phyloP scores from a whole-genome alignment of 83 land plant genomes.

The Picea abies region DNA sequence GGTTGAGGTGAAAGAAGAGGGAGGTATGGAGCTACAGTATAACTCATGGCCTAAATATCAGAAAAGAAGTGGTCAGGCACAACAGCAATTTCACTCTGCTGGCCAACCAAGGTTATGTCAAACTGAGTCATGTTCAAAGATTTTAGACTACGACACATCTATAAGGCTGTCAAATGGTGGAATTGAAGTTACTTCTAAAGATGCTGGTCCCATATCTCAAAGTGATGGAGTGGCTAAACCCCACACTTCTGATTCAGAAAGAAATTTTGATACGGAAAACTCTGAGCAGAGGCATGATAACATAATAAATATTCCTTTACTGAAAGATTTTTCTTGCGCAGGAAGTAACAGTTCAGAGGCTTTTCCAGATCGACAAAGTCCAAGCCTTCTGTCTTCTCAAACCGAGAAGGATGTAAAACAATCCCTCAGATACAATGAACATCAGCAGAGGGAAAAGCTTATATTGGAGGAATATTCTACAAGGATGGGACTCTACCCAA shows the following conservation, averaged over 20 bases:
- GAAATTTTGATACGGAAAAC: too few relatives aligned
- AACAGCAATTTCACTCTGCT: constrained; percentile 6
- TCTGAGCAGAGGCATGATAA: too few relatives aligned
- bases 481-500: too few relatives aligned
- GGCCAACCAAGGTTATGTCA: not conserved
- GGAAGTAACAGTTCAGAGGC: too few relatives aligned
- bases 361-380: too few relatives aligned
- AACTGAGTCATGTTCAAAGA: constrained; percentile 2
- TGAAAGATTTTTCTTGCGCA: not conserved
- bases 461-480: too few relatives aligned
- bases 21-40: not conserved
- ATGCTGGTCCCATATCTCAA: not conserved
- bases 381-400: too few relatives aligned
- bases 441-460: too few relatives aligned
- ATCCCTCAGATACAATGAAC: too few relatives aligned
- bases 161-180: too few relatives aligned
- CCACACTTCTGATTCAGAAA: too few relatives aligned
- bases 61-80: not conserved
- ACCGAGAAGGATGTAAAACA: too few relatives aligned
- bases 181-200: not conserved
- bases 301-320: not conserved
- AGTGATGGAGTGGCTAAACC: not conserved
- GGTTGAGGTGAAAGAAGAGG: not conserved
- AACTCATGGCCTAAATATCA: constrained; percentile 12
- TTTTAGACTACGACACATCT: not conserved